Percentiles rank a stretch among this genome's conserved stretches.
These are phyloP conservation scores for Lactifluus volemus DNA, from an alignment of 768 basidiomycete genomes.

Conservation along the genomic window DNA sequence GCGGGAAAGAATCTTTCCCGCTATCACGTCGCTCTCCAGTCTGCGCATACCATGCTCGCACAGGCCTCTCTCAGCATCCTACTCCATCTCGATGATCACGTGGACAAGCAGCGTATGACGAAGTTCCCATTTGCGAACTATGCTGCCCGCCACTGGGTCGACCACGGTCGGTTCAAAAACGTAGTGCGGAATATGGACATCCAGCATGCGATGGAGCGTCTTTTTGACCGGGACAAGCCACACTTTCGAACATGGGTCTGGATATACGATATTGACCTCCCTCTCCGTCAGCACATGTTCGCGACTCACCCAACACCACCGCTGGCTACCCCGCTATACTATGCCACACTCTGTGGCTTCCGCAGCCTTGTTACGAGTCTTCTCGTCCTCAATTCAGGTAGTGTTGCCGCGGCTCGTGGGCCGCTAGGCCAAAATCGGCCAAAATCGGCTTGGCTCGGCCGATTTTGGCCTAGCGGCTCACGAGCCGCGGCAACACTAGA, in stretches of 20 bases:
- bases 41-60: neutral
- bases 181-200: neutral
- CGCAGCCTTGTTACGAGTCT: no score
- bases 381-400: no score
- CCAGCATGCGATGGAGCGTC: neutral
- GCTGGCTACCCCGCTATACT: neutral
- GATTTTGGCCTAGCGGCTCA: no score
- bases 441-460: no score
- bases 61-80: neutral
- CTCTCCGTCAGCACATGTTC: no score
- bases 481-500: no score
- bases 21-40: neutral
- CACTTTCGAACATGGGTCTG: no score
- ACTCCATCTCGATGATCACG: neutral
- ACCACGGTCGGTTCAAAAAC: neutral
- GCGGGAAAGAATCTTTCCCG: neutral
- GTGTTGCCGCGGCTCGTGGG: no score
- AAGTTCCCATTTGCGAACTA: neutral
- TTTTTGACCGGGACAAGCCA: no score
- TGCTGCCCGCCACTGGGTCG: neutral
- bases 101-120: neutral
- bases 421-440: no score
- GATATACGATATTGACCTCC: no score
- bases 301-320: neutral
- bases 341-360: no score